Conservation (phyloP, 768 basidiomycete genomes). For the Chalciporus pseudorubinellus region DNA sequence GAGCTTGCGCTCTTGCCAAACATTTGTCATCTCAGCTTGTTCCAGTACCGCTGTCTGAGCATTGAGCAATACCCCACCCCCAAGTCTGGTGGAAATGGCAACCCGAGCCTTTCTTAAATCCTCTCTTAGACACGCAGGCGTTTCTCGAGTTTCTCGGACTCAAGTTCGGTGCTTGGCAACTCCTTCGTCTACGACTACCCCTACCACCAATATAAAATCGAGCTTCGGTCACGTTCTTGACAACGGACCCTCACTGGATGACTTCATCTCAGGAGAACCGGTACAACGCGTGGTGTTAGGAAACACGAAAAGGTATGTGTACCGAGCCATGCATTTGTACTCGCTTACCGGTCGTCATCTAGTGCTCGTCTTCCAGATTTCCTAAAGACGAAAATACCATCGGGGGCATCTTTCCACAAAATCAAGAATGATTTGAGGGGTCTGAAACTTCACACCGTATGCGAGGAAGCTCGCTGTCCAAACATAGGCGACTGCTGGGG, state of each 20-base stretch:
- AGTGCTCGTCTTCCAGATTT: conserved; percentile 86
- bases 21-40: neutral
- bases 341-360: neutral
- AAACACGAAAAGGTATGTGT: conserved; percentile 61
- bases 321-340: neutral
- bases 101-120: conserved; percentile 10
- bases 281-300: conserved; percentile 66
- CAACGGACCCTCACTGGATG: conserved; percentile 72
- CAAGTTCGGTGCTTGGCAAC: conserved; percentile 48
- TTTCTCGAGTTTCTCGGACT: conserved; percentile 2
- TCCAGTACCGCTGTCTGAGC: no score
- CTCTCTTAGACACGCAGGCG: conserved; percentile 9
- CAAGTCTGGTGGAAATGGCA: conserved; percentile 8
- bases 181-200: conserved; percentile 31
- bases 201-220: conserved; percentile 33
- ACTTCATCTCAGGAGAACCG: conserved; percentile 68
- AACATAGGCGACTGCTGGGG: conserved; percentile 99
- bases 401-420: conserved; percentile 80
- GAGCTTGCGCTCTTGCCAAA: no score
- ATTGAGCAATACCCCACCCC: neutral
- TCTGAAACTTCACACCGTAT: conserved; percentile 90
- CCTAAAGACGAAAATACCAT: conserved; percentile 91
- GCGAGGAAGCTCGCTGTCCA: conserved; percentile 97
- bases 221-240: conserved; percentile 54
- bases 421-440: conserved; percentile 96